Evolutionary conservation across 78 protist species (phyloP), one percentile per base, ranked within the genome.

Genomic region (Mantamonas sphyraenae): DNA sequence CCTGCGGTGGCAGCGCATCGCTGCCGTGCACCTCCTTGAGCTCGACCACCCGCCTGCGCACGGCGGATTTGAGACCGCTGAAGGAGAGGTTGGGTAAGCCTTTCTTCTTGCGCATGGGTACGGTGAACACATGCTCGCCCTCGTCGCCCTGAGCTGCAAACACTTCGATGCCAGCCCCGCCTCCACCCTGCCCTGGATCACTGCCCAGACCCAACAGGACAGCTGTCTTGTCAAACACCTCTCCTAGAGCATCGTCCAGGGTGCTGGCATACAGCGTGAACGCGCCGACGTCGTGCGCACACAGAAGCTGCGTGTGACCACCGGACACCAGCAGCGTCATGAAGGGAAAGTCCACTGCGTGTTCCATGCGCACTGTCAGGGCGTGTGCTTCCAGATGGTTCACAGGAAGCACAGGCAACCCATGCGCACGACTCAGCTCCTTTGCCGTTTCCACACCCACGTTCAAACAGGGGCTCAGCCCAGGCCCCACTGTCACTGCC

Each of bases 161-260:
- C 12, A 10, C 16, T 14, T 63, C 68, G 47, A 63, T 7, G n/a
- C n/a, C 47, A 5, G 39, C 37, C 42, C 47, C 60, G 60, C 37
- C 60, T 7, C 31, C 8, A 14, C 30, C 24, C 24, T 7, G 30
- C 10, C 30, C 30, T 22, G 19, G 57, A 33, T 55, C 37, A n/a
- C n/a, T n/a, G 33, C 31, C 17, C 20, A 71, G 34, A 24, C 39
- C 24, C 26, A 71, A 39, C 38, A 17, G 2, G 1, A 64, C 2
- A 10, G 76, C 76, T 20, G 12, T 10, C 67, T 89, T 89, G 42
- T 89, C 94, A 20, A 82, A 78, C 38, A 87, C 80, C 59, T 89
- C 94, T 22, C 94, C 94, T 5, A 87, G 61, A 12, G 90, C 83
- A 69, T 89, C 94, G 50, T 89, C 94, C 56, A 79, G 45, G 17